Percentiles rank a stretch among this genome's conserved stretches.
Evolutionary conservation across 2,329 filamentous ascomycete species (phyloP).

Genomic region (Thyridium curvatum): DNA sequence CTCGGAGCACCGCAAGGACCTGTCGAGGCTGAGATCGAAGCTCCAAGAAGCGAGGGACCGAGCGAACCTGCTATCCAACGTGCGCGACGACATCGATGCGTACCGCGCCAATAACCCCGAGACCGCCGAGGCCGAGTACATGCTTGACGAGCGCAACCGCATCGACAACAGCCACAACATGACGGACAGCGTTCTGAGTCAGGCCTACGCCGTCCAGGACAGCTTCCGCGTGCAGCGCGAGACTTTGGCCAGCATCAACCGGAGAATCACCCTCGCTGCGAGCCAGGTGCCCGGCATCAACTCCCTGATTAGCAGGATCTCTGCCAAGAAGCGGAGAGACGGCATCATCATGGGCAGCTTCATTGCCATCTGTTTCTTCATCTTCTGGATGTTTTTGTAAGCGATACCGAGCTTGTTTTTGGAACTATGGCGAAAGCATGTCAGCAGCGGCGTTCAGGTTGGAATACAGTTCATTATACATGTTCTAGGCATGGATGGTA

Average conservation of each 20-base stretch:
- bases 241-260: constrained; percentile 80
- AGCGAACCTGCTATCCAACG: constrained; percentile 83
- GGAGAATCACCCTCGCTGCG: constrained; percentile 82
- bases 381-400: constrained; percentile 74
- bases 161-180: constrained; percentile 87
- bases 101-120: constrained; percentile 79
- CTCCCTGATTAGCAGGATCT: constrained; percentile 84
- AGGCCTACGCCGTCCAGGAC: constrained; percentile 95
- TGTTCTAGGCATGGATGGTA: background rate
- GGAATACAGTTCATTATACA: constrained; percentile 1
- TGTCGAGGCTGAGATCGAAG: constrained; percentile 64
- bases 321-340: constrained; percentile 89
- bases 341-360: constrained; percentile 89
- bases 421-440: background rate
- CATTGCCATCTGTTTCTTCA: constrained; percentile 84
- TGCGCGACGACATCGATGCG: constrained; percentile 85
- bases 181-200: constrained; percentile 84
- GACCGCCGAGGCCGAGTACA: constrained; percentile 88
- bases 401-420: background rate
- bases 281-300: constrained; percentile 92
- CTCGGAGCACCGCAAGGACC: constrained; percentile 76
- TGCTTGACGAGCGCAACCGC: constrained; percentile 81
- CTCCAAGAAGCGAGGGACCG: constrained; percentile 77
- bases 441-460: constrained; percentile 2
- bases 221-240: constrained; percentile 83